phyloP scores from a whole-genome alignment of 257 asterid species.

The Jasminum sambac region DNA sequence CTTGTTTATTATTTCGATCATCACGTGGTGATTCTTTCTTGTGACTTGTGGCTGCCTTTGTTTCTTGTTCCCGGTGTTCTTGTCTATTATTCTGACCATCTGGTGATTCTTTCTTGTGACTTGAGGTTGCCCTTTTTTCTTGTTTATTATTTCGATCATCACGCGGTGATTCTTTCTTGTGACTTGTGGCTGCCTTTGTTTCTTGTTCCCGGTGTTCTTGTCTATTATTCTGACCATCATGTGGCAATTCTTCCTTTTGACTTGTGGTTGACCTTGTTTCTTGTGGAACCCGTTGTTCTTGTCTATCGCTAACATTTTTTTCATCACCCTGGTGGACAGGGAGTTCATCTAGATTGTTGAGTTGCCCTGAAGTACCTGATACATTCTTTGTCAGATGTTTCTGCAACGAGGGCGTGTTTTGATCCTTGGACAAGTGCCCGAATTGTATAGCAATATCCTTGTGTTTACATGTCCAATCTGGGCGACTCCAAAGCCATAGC shows the following conservation, averaged over 20 bases:
- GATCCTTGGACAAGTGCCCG: conserved; percentile 46
- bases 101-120: conserved; percentile 15
- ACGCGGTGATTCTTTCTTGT: too few species aligned
- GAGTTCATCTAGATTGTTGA: conserved; percentile 21
- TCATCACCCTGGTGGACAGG: conserved; percentile 22
- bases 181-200: too few species aligned
- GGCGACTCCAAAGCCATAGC: conserved; percentile 84
- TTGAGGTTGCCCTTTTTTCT: too few species aligned
- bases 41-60: too few species aligned
- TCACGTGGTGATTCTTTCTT: conserved; percentile 5
- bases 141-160: too few species aligned
- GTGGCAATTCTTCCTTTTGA: conserved; percentile 23
- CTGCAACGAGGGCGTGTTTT: conserved; percentile 20
- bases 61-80: too few species aligned
- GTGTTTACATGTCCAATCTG: conserved; percentile 62
- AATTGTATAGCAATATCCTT: conserved; percentile 62
- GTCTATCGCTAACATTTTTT: conserved; percentile 20
- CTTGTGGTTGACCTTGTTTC: neutral
- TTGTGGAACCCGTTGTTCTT: neutral
- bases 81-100: neutral
- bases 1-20: conserved; percentile 1
- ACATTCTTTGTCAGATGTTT: conserved; percentile 17
- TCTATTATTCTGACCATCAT: conserved; percentile 10
- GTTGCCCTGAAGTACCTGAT: conserved; percentile 23
- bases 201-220: conserved; percentile 23